Evolutionary conservation across 1,139 yeast species (phyloP).

Genomic region (Saccharomyces hybrid): DNA sequence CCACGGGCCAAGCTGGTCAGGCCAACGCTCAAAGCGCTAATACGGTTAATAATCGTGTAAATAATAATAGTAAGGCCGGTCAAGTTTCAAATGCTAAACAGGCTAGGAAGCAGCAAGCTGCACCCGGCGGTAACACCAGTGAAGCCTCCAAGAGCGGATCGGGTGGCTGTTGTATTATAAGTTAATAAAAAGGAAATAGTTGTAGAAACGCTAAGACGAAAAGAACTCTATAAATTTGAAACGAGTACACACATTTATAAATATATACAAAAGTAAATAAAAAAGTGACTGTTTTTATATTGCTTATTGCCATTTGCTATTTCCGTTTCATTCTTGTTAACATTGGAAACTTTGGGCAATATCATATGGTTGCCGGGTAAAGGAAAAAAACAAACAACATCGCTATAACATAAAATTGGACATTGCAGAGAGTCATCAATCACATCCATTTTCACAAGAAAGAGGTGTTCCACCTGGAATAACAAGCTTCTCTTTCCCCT

Average conservation of each 20-base stretch:
- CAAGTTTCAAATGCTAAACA: neutral
- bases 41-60: neutral
- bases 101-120: neutral
- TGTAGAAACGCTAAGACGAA: neutral
- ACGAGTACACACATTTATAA: neutral
- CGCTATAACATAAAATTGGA: neutral
- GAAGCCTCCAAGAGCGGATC: neutral
- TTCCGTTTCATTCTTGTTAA: neutral
- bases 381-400: neutral
- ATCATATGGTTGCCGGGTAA: neutral
- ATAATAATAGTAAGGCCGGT: neutral
- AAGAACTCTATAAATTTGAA: neutral
- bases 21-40: neutral
- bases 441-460: neutral
- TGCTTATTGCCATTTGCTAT: neutral
- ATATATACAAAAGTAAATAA: neutral
- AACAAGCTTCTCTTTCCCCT: neutral
- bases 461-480: neutral
- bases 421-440: neutral
- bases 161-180: conserved; percentile 1
- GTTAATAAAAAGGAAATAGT: neutral
- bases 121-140: neutral
- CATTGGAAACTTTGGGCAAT: neutral
- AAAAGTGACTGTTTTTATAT: neutral
- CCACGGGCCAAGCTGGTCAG: neutral